Base-by-base conservation (phyloP, 331 rosid genomes). In the Malus hybrid region DNA sequence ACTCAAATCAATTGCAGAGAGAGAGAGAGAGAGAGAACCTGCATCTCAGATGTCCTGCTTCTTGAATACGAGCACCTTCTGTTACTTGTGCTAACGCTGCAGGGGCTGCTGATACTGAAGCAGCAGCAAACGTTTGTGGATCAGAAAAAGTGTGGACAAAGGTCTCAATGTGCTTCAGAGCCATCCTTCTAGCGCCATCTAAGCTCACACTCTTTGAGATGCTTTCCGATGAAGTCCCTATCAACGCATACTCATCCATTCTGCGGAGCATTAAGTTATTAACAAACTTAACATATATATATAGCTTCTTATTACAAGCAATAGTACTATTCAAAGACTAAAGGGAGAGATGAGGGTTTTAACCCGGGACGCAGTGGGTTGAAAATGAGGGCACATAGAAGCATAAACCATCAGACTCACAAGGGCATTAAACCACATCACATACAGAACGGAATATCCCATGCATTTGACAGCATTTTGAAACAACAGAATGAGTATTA, bases 11-110 rank as follows among this genome's bases (percentile, higher is more conserved):
- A 4, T 42, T 42, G 48, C 14, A 39, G 1, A 6, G 3, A 34
- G 39, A 36, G 18, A 20, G 9, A 46, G 60, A 56, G 44, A 55
- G 69, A 54, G 63, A 59, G 71, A 80, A 95, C 99, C 99, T 95
- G 99, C 99, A 95, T 90, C 99, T 88, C 57, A 95, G 84, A 87
- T 95, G 99, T 69, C 99, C 97, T 9, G 99, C 97, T 86, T 95
- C 99, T 79, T 85, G 96, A 80, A 95, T 95, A 54, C 99, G 96
- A 48, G 97, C 93, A 42, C 91, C 90, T 84, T 92, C 97, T 5
- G 97, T 92, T 66, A 95, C 97, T 80, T 87, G 97, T 7, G 93
- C 88, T 82, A 92, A 83, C 67, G 99, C 92, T n/a, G 96, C 93
- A 50, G 97, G 96, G 18, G 97, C 93, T 22, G 90, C 87, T 22